A percentile compares a stretch with the other conserved stretches of the same genome.
These are phyloP conservation scores for Penicillium mononematosum DNA, from an alignment of 495 filamentous ascomycete genomes.

Conservation along the genomic window DNA sequence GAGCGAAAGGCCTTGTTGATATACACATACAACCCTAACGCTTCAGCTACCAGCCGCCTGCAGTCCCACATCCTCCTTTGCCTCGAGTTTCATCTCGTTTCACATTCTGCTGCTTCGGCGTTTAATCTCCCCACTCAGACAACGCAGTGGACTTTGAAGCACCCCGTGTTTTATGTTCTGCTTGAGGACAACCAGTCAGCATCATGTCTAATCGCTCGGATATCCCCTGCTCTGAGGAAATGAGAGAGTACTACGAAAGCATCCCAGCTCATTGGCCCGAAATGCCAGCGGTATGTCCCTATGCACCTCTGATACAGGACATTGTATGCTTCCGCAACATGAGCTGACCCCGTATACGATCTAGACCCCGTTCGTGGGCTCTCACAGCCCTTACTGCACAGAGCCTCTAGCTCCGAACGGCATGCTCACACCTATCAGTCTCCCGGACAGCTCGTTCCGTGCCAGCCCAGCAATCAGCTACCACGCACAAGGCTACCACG, in stretches of 20 bases:
- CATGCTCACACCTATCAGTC: constrained; percentile 43
- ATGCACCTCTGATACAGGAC: neutral
- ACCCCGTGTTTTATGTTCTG: constrained; percentile 31
- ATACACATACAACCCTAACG: constrained; percentile 4
- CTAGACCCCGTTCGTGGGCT: constrained; percentile 32
- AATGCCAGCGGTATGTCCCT: constrained; percentile 35
- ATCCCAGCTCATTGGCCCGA: constrained; percentile 34
- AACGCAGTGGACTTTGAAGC: constrained; percentile 1
- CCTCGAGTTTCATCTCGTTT: constrained; percentile 9
- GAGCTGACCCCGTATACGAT: constrained; percentile 10
- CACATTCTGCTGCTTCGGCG: constrained; percentile 8
- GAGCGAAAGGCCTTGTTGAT: neutral
- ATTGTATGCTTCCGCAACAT: constrained; percentile 5
- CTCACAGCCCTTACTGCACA: constrained; percentile 36
- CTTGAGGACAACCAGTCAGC: constrained; percentile 18
- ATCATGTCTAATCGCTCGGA: constrained; percentile 31
- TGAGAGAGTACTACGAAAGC: constrained; percentile 33
- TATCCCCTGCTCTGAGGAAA: constrained; percentile 26
- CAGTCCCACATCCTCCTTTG: constrained; percentile 3
- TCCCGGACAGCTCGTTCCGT: constrained; percentile 40
- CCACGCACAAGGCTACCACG: constrained; percentile 34
- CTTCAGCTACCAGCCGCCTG: neutral
- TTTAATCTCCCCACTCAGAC: constrained; percentile 7
- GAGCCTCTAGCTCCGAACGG: constrained; percentile 29
- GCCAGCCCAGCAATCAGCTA: constrained; percentile 43